Percentiles rank a stretch among this genome's conserved stretches.
These are phyloP conservation scores for Ettlia oleoabundans DNA, from an alignment of 139 green algal species.

Conservation along the genomic window DNA sequence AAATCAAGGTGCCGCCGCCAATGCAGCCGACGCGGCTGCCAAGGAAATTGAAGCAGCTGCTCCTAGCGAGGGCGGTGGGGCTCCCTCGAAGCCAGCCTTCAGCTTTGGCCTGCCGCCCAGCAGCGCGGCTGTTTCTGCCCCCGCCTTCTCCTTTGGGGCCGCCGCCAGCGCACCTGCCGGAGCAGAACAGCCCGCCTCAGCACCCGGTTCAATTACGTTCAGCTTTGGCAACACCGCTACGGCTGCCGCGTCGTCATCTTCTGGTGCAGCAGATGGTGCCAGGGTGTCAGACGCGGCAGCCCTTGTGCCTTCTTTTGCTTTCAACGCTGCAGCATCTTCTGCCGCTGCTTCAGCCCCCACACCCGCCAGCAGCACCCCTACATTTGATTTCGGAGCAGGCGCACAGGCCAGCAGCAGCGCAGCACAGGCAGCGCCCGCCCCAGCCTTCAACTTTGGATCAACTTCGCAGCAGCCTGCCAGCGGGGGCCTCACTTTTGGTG, in stretches of 20 bases:
- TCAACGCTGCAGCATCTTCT: too few species aligned
- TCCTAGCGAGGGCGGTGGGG: too few species aligned
- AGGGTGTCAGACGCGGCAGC: too few species aligned
- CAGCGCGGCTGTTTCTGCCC: background rate
- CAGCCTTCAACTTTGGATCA: conserved; percentile 28
- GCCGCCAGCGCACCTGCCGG: background rate
- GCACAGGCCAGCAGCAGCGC: background rate
- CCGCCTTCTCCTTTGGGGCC: background rate
- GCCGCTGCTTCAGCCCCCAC: background rate
- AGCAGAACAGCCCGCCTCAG: background rate
- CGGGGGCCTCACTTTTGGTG: too few species aligned
- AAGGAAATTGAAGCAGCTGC: conserved; percentile 32
- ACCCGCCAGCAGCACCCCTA: background rate
- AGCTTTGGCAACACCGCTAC: too few species aligned
- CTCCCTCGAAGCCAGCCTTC: background rate
- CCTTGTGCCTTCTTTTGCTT: too few species aligned
- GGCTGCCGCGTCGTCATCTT: too few species aligned
- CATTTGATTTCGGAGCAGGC: background rate
- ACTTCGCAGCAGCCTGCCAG: background rate
- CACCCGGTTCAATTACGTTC: background rate
- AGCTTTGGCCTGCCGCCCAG: conserved; percentile 27
- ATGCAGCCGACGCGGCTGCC: conserved; percentile 23
- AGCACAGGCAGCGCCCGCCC: background rate
- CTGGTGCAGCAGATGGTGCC: background rate
- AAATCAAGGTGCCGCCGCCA: conserved; percentile 27